Conservation (phyloP, 192 early-diverging fungal genomes). For the Umbelopsis sp. region DNA sequence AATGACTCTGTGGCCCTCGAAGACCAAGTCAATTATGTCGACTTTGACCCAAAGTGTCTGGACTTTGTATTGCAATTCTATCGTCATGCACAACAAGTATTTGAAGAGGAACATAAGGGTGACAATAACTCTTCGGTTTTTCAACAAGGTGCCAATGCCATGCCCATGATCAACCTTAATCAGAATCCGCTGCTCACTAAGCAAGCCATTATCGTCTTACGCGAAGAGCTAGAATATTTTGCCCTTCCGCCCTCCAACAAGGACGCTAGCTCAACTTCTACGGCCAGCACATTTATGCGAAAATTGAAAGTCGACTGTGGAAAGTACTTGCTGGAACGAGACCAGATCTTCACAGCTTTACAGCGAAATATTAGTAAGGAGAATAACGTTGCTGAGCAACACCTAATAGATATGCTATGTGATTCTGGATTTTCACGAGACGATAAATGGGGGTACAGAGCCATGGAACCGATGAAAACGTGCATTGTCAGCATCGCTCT, state of each 20-base stretch:
- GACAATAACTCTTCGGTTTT: background rate
- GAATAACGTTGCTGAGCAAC: constrained; percentile 69
- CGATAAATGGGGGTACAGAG: constrained; percentile 75
- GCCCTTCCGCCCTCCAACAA: constrained; percentile 29
- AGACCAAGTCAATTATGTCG: constrained; percentile 54
- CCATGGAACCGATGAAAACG: constrained; percentile 66
- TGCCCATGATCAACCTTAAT: constrained; percentile 30
- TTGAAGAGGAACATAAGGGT: constrained; percentile 23
- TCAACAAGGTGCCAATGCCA: constrained; percentile 25
- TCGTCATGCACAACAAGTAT: constrained; percentile 43
- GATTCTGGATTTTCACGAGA: constrained; percentile 72
- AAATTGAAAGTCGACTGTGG: constrained; percentile 66
- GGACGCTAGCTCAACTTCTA: background rate
- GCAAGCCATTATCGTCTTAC: constrained; percentile 71
- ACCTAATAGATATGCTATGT: constrained; percentile 83
- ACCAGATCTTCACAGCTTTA: constrained; percentile 74
- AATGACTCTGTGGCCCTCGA: constrained; percentile 43
- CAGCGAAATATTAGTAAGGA: constrained; percentile 73
- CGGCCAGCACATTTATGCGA: constrained; percentile 26
- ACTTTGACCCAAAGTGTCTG: constrained; percentile 57
- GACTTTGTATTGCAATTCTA: constrained; percentile 56
- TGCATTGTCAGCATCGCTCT: constrained; percentile 70
- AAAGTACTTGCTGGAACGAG: constrained; percentile 62
- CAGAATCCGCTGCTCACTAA: constrained; percentile 55
- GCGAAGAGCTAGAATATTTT: constrained; percentile 83